Percentiles rank a stretch among this genome's conserved stretches.
Conservation (phyloP, 495 filamentous ascomycete species). For the Melanomma pulvis-pyrius region DNA sequence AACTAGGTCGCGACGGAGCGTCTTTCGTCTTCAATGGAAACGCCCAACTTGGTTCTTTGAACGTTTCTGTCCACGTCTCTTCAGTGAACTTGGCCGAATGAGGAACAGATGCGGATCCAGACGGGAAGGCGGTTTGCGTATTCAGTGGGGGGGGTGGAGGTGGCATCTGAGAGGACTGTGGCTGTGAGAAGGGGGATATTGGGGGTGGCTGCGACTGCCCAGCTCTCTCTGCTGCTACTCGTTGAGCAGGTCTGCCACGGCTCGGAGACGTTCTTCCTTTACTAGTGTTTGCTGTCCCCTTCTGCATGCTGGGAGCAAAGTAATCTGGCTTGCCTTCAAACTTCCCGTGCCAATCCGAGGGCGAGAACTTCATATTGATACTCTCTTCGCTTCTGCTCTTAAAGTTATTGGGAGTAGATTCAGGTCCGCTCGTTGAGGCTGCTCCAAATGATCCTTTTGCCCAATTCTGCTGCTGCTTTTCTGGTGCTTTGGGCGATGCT, state of each 20-base stretch:
- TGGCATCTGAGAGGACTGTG: slow-evolving; percentile 16
- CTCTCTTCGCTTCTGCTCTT: slow-evolving; percentile 68
- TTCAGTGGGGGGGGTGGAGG: slow-evolving; percentile 35
- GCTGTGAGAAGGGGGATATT: slow-evolving; percentile 12
- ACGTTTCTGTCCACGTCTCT: slow-evolving; percentile 67
- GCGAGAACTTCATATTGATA: slow-evolving; percentile 74
- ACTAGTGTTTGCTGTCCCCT: slow-evolving; percentile 38
- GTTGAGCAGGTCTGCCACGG: slow-evolving; percentile 38
- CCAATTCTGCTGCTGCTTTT: slow-evolving; percentile 12
- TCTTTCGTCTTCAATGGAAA: slow-evolving; percentile 31
- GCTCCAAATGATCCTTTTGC: slow-evolving; percentile 2
- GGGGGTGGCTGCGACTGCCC: slow-evolving; percentile 29
- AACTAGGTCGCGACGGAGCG: slow-evolving; percentile 10
- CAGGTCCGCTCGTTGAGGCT: slow-evolving; percentile 13
- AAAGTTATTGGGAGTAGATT: slow-evolving; percentile 43
- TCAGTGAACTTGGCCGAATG: slow-evolving; percentile 60
- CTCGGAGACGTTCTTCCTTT: slow-evolving; percentile 39
- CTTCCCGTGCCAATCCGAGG: slow-evolving; percentile 61
- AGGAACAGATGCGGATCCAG: slow-evolving; percentile 38
- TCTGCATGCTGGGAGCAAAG: slow-evolving; percentile 48
- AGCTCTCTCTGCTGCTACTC: slow-evolving; percentile 38
- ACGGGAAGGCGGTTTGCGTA: slow-evolving; percentile 26
- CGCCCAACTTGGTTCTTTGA: slow-evolving; percentile 63
- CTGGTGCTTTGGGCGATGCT: slow-evolving; percentile 24
- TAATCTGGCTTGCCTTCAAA: slow-evolving; percentile 56